Percentiles rank a stretch among this genome's conserved stretches.
These are phyloP conservation scores for Colletotrichum endophyticum DNA, from an alignment of 2,329 filamentous ascomycete species.

Conservation along the genomic window DNA sequence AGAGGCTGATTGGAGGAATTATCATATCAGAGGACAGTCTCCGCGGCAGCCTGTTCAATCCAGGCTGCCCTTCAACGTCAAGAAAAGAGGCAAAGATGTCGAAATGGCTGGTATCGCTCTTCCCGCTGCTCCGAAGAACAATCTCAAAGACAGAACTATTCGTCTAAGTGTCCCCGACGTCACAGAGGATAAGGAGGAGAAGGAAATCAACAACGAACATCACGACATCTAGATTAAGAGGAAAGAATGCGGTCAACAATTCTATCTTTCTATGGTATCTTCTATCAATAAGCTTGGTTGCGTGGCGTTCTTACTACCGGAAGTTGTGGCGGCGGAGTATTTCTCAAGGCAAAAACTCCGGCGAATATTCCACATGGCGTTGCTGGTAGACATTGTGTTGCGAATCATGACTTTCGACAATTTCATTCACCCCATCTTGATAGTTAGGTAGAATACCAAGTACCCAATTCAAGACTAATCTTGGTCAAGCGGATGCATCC, in stretches of 20 bases:
- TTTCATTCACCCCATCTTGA: background rate
- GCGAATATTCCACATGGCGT: background rate
- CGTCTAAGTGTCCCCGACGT: background rate
- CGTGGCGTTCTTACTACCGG: background rate
- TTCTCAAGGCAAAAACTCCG: background rate
- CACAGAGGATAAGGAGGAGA: background rate
- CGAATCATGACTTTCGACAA: background rate
- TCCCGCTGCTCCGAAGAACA: background rate
- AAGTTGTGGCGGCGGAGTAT: fast-evolving
- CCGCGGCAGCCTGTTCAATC: background rate
- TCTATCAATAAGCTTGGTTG: background rate
- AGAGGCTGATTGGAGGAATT: background rate
- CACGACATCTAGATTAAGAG: background rate
- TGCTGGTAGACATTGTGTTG: background rate
- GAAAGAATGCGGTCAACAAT: fast-evolving
- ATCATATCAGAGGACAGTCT: background rate
- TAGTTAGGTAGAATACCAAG: background rate
- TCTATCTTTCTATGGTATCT: background rate
- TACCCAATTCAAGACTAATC: background rate
- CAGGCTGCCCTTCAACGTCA: background rate
- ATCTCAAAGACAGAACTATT: fast-evolving
- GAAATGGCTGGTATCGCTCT: background rate
- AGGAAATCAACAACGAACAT: background rate
- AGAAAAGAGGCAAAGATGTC: background rate
- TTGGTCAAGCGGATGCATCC: background rate